Base-by-base conservation (phyloP, 2,329 filamentous ascomycete genomes). In the Colletotrichum aenigma region DNA sequence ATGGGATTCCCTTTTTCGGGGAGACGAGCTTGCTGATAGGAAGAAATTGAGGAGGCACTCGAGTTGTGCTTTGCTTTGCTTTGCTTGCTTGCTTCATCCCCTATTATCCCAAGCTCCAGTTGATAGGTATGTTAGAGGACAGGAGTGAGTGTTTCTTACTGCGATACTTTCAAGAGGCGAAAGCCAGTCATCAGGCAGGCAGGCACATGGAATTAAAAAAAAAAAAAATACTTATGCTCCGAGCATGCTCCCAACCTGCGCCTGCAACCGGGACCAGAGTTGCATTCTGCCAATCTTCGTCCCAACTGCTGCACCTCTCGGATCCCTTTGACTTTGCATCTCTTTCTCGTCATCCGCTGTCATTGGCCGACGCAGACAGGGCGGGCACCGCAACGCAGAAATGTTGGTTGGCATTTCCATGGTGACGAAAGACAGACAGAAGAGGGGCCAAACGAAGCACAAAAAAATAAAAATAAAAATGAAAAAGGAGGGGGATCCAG, bases 1-100 rank as follows among this genome's bases (percentile, higher is more conserved):
- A 48, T 66, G 66, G 66, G 74, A 70, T 76, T 74, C 74, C 71
- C 74, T 74, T 66, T 70, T 70, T 76, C 36, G 71, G 66, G 70
- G 58, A 52, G 60, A 60, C 62, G 43, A 66, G 64, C 38, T 66
- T 56, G 70, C 55, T 75, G 73, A 75, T 75, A 76, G 71, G 71
- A 48, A 70, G 70, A 34, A 70, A 76, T 36, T 26, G 28, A 43
- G 74, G 28, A 38, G 74, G 65, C 12, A 38, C 3, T 4, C 15
- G 52, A 26, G 13, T 24, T 48, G 24, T 21, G 55, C 38, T 55
- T 28, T 21, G 55, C 38, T 24, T 24, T 24, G 24, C 24, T 55
- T 26, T 43, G 9, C 38, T n/a, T 43, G 38, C 38, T 52, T 52
- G 43, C 43, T 52, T 52, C 43, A 52, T 52, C 43, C 43, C 43